Percentiles rank a stretch among this genome's conserved stretches.
phyloP scores from a whole-genome alignment of 108 stramenopile species.

The Aurantiochytrium sp. region DNA sequence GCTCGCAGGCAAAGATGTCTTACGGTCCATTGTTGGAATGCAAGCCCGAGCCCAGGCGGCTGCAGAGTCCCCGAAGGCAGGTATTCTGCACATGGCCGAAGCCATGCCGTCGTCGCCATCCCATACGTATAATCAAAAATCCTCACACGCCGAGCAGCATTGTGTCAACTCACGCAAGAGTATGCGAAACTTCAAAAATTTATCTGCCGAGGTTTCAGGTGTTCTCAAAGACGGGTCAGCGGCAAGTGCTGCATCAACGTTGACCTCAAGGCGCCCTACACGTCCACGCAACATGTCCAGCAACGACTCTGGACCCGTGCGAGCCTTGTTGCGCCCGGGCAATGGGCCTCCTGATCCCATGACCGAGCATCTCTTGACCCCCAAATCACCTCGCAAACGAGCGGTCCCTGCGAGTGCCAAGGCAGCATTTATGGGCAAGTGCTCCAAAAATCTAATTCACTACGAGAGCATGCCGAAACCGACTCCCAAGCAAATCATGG shows the following conservation, averaged over 20 bases:
- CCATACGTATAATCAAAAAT: too few species aligned
- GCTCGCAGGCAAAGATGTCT: neutral
- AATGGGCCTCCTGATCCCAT: neutral
- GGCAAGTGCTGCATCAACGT: too few species aligned
- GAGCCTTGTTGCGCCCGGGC: neutral
- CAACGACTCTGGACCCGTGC: neutral
- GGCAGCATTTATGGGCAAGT: neutral
- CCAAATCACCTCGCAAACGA: neutral
- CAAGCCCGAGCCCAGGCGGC: neutral
- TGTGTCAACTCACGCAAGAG: neutral
- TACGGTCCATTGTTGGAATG: neutral
- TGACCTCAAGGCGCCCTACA: neutral
- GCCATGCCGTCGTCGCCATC: too few species aligned
- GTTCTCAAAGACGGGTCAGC: neutral
- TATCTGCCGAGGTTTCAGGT: neutral
- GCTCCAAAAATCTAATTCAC: neutral
- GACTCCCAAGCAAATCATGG: too few species aligned
- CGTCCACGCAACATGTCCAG: neutral
- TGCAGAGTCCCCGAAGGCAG: neutral
- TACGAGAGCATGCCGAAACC: neutral
- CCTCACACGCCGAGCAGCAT: neutral
- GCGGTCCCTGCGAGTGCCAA: neutral
- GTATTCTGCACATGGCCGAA: too few species aligned
- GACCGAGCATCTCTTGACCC: neutral
- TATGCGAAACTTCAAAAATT: neutral